Evolutionary conservation across 1,284 basidiomycete species (phyloP), one percentile per base, ranked within the genome.

Genomic region (Apiotrichum gracile): DNA sequence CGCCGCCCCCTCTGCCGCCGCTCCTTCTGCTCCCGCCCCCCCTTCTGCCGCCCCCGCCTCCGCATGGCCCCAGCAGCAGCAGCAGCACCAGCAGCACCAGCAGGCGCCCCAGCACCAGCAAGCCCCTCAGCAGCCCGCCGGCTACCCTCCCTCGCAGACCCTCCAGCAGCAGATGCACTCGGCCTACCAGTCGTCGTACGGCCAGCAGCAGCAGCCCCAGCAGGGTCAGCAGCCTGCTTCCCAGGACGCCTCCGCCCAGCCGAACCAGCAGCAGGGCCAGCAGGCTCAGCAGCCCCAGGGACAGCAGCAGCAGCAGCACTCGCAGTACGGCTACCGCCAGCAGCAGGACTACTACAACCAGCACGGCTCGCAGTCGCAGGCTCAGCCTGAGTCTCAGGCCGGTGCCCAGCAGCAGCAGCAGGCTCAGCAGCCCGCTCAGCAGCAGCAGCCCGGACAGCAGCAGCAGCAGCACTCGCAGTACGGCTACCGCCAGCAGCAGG

Each of bases 141-240:
- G 62, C 55, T 54, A 55, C 46, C 59, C 67, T 25, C 66, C 68
- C 46, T 67, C 67, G 46, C 65, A 66, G 31, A 63, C 66, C 5
- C 64, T 67, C 21, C 68, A 69, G 60, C 64, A 69, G 45, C 72
- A 72, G 57, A 52, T 37, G 46, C 58, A 68, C n/a, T n/a, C n/a
- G 63, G 60, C 67, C 25, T 66, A 68, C 55, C 67, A 69, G 48
- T 51, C 58, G 31, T 63, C 58, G 31, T 63, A 66, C 31, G 63
- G 59, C 41, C 65, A 65, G 38, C 55, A 58, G 34, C 65, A n/a
- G n/a, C n/a, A n/a, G n/a, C n/a, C 66, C 33, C 63, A 64, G 52
- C 61, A 64, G 42, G 56, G 57, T 24, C 59, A 57, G 38, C 60
- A 60, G 26, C 58, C 61, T 19, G 55, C 60, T 17, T 51, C 44